Evolutionary conservation across 192 early-diverging fungal genomes (phyloP).

Genomic region (Umbelopsis sp.): DNA sequence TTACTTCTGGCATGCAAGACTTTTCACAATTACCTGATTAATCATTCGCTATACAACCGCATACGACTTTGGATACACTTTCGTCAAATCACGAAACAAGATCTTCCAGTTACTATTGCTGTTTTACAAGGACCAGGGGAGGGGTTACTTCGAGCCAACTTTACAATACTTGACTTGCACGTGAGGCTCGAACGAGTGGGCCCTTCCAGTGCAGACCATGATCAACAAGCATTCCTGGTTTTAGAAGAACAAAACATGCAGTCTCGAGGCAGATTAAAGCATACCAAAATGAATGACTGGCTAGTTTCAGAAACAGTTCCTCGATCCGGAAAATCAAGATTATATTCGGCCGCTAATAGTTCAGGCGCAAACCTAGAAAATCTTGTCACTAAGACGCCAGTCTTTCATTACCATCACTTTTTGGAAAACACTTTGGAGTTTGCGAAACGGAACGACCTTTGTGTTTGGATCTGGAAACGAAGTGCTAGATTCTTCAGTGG

Average conservation of each 20-base stretch:
- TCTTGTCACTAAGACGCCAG: background rate
- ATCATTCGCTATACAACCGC: background rate
- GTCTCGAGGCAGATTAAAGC: background rate
- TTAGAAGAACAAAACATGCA: constrained; percentile 12
- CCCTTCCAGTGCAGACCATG: background rate
- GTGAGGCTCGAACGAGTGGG: constrained; percentile 2
- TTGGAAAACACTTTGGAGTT: background rate
- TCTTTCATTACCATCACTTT: constrained; percentile 10
- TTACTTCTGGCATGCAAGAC: constrained; percentile 3
- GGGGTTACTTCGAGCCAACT: background rate
- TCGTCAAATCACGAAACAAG: constrained; percentile 1
- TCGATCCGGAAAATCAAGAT: background rate
- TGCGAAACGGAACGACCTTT: background rate
- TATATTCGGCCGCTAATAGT: no score
- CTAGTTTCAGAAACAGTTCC: background rate
- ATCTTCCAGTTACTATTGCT: background rate
- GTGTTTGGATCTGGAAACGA: constrained; percentile 15
- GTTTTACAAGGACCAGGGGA: background rate
- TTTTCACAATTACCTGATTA: background rate
- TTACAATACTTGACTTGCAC: background rate
- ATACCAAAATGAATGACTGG: background rate
- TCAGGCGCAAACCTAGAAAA: background rate
- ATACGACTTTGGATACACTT: constrained; percentile 5
- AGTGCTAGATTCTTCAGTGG: constrained; percentile 11
- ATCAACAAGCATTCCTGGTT: constrained; percentile 9